Conservation (phyloP, 805 yeast species). For the Myxozyma kluyveri region DNA sequence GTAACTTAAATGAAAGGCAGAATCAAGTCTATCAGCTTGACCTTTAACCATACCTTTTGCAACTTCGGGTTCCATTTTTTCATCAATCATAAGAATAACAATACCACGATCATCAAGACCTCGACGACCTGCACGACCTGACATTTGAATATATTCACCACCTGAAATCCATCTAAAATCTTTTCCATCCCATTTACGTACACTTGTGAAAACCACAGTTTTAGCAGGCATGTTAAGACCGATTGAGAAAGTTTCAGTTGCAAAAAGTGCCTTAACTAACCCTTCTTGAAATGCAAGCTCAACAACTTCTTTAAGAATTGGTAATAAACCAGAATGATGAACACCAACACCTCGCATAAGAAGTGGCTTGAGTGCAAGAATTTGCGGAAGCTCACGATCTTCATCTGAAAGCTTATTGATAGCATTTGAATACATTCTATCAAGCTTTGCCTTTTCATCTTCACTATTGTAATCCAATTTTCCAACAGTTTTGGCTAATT, state of each 20-base stretch:
- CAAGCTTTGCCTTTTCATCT: slow-evolving; percentile 87
- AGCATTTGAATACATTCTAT: slow-evolving; percentile 89
- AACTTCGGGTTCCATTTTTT: slow-evolving; percentile 98
- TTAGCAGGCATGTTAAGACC: slow-evolving; percentile 99
- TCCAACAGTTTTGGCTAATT: slow-evolving; percentile 90
- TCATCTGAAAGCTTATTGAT: slow-evolving; percentile 81
- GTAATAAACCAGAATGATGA: slow-evolving; percentile 94
- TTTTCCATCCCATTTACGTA: slow-evolving; percentile 96
- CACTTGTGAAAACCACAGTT: slow-evolving; percentile 96
- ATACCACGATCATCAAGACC: slow-evolving; percentile 99
- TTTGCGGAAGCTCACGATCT: slow-evolving; percentile 91
- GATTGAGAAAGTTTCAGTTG: slow-evolving; percentile 97
- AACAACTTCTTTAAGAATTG: slow-evolving; percentile 89
- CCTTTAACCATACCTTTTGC: slow-evolving; percentile 99
- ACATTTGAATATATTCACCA: slow-evolving; percentile 99
- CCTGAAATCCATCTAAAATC: slow-evolving; percentile 99
- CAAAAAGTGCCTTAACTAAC: slow-evolving; percentile 86
- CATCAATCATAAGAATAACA: slow-evolving; percentile 99
- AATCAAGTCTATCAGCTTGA: slow-evolving; percentile 94
- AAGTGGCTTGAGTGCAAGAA: slow-evolving; percentile 83
- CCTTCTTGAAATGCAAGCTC: slow-evolving; percentile 98
- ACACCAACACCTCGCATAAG: slow-evolving; percentile 95
- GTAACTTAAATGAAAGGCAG: slow-evolving; percentile 96
- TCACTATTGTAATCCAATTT: slow-evolving; percentile 91
- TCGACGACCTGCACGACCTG: slow-evolving; percentile 99